Percentiles rank a stretch among this genome's conserved stretches.
Evolutionary conservation across 2,329 filamentous ascomycete genomes (phyloP).

Genomic region (Cladosporium sp.): DNA sequence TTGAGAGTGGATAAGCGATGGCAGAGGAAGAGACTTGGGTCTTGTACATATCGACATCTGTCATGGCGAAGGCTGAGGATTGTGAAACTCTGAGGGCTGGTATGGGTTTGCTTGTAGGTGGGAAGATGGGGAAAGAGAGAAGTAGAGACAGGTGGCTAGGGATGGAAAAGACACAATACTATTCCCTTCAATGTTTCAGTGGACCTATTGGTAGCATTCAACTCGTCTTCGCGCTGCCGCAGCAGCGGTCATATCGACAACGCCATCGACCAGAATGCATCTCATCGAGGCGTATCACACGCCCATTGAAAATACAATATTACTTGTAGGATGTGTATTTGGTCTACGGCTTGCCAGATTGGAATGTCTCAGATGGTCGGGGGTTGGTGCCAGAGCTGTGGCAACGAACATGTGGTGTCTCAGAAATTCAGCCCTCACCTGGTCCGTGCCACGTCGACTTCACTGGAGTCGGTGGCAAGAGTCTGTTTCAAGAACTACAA

Average conservation of each 20-base stretch:
- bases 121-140: not conserved
- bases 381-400: slow-evolving; percentile 6
- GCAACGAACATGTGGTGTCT: slow-evolving; percentile 14
- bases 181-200: not conserved
- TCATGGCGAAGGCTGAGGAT: slow-evolving; percentile 18
- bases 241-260: not conserved
- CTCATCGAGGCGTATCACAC: not conserved
- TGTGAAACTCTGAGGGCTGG: slow-evolving; percentile 20
- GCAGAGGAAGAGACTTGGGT: slow-evolving; percentile 2
- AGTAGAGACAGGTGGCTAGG: slow-evolving; percentile 20
- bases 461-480: slow-evolving; percentile 8
- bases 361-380: slow-evolving; percentile 12
- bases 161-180: slow-evolving; percentile 6
- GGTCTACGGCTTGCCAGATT: not conserved
- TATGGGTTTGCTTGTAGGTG: not conserved
- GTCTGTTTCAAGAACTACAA: slow-evolving; percentile 13
- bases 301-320: not conserved
- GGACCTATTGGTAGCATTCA: not conserved
- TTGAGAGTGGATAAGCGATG: slow-evolving; percentile 14
- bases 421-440: not conserved
- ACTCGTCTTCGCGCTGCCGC: not conserved
- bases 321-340: not conserved
- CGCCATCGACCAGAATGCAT: not conserved
- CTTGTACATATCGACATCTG: slow-evolving; percentile 16
- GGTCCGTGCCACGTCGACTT: slow-evolving; percentile 3